Evolutionary conservation across 2,329 filamentous ascomycete species (phyloP).

Genomic region (Pseudogymnoascus sp.): DNA sequence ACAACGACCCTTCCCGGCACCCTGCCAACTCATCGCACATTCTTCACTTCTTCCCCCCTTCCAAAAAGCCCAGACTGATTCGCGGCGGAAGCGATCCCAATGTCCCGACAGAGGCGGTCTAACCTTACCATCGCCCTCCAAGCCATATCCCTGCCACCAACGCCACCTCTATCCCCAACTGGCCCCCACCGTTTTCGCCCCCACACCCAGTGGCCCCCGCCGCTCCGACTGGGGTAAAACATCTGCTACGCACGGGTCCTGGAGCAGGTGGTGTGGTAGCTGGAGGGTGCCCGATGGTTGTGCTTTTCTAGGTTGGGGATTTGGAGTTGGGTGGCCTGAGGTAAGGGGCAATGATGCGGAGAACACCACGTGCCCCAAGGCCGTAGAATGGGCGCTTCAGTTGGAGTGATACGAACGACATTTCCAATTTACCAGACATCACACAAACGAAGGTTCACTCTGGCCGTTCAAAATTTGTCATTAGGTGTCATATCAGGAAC

Average conservation of each 20-base stretch:
- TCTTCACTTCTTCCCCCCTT: neutral
- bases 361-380: neutral
- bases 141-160: neutral
- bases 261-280: neutral
- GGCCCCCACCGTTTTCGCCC: neutral
- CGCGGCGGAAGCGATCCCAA: neutral
- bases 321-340: neutral
- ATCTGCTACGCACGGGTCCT: neutral
- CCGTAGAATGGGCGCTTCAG: neutral
- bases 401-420: neutral
- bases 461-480: neutral
- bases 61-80: neutral
- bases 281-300: too few species aligned
- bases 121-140: neutral
- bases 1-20: neutral
- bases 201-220: constrained; percentile 18
- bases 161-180: neutral
- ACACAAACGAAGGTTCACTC: neutral
- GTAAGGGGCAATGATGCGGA: neutral
- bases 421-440: neutral
- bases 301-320: too few species aligned
- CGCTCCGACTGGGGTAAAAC: constrained; percentile 27
- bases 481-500: neutral
- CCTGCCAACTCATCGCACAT: neutral
- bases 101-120: neutral